A percentile compares a stretch with the other conserved stretches of the same genome.
These are phyloP conservation scores for Candida pseudoglaebosa DNA, from an alignment of 805 yeast genomes.

Conservation along the genomic window DNA sequence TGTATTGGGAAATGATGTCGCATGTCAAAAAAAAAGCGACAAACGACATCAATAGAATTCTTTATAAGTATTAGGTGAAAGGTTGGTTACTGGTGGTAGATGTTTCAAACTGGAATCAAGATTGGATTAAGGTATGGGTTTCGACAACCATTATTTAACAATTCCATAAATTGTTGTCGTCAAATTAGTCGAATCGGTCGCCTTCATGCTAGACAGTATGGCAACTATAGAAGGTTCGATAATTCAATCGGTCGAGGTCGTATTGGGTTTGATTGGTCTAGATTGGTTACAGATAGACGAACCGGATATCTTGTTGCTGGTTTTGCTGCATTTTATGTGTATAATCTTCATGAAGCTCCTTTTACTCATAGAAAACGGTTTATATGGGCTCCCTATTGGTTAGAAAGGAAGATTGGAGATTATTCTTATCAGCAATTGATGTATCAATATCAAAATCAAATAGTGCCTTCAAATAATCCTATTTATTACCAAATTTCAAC, in stretches of 20 bases:
- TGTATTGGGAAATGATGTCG: too few species aligned
- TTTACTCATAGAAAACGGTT: conserved; percentile 69
- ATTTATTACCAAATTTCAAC: conserved; percentile 48
- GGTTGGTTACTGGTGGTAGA: too few species aligned
- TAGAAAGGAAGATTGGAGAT: conserved; percentile 62
- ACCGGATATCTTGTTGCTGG: conserved; percentile 32
- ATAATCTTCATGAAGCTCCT: conserved; percentile 72
- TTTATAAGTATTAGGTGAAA: too few species aligned
- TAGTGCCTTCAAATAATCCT: conserved; percentile 67
- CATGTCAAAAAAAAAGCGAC: too few species aligned
- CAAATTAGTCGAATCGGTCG: background rate
- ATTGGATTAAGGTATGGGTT: too few species aligned
- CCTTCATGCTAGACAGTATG: conserved; percentile 17
- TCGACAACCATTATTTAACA: too few species aligned
- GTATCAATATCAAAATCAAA: conserved; percentile 44
- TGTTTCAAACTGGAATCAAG: too few species aligned
- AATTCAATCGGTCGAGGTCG: background rate
- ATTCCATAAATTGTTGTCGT: too few species aligned
- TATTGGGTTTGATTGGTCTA: conserved; percentile 7
- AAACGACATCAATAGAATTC: too few species aligned
- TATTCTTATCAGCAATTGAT: conserved; percentile 60
- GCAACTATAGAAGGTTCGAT: conserved; percentile 34
- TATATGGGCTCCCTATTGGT: conserved; percentile 63
- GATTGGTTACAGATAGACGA: conserved; percentile 20
- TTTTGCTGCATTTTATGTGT: conserved; percentile 21